Evolutionary conservation across 2,329 filamentous ascomycete genomes (phyloP), one percentile per base, ranked within the genome.

Genomic region (Thielaviopsis populi): DNA sequence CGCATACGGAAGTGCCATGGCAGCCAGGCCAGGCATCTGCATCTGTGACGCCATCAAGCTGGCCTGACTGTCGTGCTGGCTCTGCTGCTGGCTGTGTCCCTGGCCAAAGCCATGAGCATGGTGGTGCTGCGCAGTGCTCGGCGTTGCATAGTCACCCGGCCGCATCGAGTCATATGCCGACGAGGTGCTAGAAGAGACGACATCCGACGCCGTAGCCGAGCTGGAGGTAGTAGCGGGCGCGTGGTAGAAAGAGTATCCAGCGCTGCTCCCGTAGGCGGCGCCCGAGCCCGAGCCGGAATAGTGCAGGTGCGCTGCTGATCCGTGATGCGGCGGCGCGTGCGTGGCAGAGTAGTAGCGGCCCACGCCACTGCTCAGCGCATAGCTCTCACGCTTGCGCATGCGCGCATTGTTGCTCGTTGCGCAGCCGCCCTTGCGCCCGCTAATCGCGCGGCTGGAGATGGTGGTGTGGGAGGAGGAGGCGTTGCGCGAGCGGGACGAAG

Each of bases 341-440:
- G 43, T 41, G 11, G 43, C 63, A 1, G 63, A 42, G 30, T 62
- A 65, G 13, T 65, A 65, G 24, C 63, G 59, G 1, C 42, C 33
- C 1, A 62, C 15, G 27, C 50, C 43, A 19, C 24, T 30, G 10
- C 42, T 50, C 13, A 62, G 27, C 17, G 48, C 30, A 41, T 54
- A 64, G 2, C 41, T 30, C 43, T 65, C 63, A 24, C 63, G 59
- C 59, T 65, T 65, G 53, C 63, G 59, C 42, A 65, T 54, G n/a
- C 63, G 63, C 13, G 63, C 63, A 24, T 65, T 65, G 46, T 68
- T 70, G 63, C 69, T 71, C 11, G 72, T 69, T 7, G 72, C 70
- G 19, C 68, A 69, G 8, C 73, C 74, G 63, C 73, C 73, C 58
- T 71, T 73, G 59, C 70, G 70, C 1, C 73, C 70, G 24, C 73